phyloP scores from a whole-genome alignment of 495 filamentous ascomycete species.

The Aspergillus bertholletiae region DNA sequence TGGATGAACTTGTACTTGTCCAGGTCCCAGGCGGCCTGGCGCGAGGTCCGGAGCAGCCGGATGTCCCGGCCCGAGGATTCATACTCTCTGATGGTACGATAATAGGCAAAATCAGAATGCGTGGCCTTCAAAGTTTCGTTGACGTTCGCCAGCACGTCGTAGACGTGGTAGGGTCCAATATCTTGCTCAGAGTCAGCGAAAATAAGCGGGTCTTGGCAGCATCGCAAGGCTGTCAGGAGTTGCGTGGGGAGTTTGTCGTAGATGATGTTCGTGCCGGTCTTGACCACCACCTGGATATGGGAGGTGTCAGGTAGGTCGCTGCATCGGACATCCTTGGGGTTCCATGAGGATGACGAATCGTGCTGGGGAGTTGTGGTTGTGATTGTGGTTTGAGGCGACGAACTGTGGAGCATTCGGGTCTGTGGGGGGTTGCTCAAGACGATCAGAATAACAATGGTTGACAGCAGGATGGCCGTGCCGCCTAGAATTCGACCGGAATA shows the following conservation, averaged over 20 bases:
- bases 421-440: background rate
- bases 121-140: constrained; percentile 27
- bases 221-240: constrained; percentile 49
- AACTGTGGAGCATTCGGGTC: background rate
- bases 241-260: constrained; percentile 52
- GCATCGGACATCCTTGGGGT: constrained; percentile 10
- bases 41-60: constrained; percentile 9
- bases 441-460: background rate
- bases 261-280: constrained; percentile 55
- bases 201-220: constrained; percentile 49
- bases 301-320: constrained; percentile 10
- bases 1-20: constrained; percentile 64
- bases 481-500: background rate
- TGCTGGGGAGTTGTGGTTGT: background rate
- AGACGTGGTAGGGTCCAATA: constrained; percentile 42
- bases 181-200: constrained; percentile 56
- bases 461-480: background rate
- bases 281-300: constrained; percentile 36
- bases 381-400: background rate
- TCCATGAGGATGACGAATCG: background rate
- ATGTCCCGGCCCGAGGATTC: constrained; percentile 37
- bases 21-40: constrained; percentile 45
- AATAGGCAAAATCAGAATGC: constrained; percentile 51
- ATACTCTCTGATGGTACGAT: constrained; percentile 43
- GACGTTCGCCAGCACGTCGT: constrained; percentile 50